phyloP scores from a whole-genome alignment of 352 stramenopile genomes.

The Pythium rishiriense region DNA sequence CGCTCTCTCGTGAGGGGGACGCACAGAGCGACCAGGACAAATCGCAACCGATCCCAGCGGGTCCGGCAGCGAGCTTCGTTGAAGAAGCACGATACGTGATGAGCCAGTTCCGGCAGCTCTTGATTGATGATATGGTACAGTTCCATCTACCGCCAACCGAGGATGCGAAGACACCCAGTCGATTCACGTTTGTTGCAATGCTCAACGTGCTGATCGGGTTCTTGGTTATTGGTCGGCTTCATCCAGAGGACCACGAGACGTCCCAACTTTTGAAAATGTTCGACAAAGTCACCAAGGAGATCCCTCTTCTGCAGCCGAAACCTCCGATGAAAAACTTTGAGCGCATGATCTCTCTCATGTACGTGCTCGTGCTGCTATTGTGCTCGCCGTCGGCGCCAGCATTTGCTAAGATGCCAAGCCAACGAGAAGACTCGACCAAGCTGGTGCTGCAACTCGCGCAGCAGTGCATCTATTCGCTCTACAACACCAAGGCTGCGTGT shows the following conservation, averaged over 20 bases:
- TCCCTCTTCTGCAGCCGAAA: not conserved
- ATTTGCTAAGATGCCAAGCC: constrained; percentile 57
- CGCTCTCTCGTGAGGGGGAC: constrained; percentile 12
- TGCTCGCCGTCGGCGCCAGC: constrained; percentile 53
- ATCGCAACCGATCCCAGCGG: not conserved
- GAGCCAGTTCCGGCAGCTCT: constrained; percentile 25
- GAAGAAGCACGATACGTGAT: constrained; percentile 27
- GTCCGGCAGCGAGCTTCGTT: constrained; percentile 9
- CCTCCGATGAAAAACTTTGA: constrained; percentile 24
- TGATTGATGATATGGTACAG: constrained; percentile 23
- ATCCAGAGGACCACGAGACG: constrained; percentile 46
- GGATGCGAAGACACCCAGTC: constrained; percentile 8
- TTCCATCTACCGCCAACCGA: constrained; percentile 3
- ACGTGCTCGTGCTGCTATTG: constrained; percentile 54
- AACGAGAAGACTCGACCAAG: constrained; percentile 63
- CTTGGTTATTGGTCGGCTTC: constrained; percentile 47
- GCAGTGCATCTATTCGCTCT: constrained; percentile 56
- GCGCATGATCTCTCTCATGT: constrained; percentile 51
- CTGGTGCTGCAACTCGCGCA: constrained; percentile 51
- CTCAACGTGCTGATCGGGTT: constrained; percentile 51
- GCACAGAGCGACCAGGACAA: constrained; percentile 4
- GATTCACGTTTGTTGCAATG: constrained; percentile 33
- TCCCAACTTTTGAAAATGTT: constrained; percentile 48
- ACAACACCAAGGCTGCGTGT: constrained; percentile 46
- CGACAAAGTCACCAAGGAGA: constrained; percentile 39